Percentiles rank a stretch among this genome's conserved stretches.
These are phyloP conservation scores for Cadophora malorum DNA, from an alignment of 2,329 filamentous ascomycete species.

Conservation along the genomic window DNA sequence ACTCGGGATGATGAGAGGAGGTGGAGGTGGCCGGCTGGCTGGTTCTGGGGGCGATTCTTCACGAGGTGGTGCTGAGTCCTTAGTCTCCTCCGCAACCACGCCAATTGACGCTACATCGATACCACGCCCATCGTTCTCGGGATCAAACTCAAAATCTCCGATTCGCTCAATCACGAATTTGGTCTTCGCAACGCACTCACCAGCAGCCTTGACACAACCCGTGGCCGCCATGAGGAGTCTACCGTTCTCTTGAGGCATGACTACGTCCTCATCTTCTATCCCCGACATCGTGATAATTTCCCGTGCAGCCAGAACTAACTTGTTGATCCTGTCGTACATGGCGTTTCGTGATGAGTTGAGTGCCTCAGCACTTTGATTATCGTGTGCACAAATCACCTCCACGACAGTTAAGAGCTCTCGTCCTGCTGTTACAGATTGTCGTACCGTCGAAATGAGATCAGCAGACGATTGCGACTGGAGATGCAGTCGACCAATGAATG, in stretches of 20 bases:
- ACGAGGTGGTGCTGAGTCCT: constrained; percentile 10
- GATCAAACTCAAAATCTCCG: constrained; percentile 85
- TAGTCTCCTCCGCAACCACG: constrained; percentile 39
- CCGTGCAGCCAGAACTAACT: constrained; percentile 80
- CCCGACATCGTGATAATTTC: constrained; percentile 76
- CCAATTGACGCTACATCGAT: constrained; percentile 55
- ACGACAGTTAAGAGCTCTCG: constrained; percentile 80
- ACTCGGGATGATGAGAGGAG: constrained; percentile 53
- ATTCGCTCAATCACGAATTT: constrained; percentile 86
- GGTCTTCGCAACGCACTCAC: constrained; percentile 88
- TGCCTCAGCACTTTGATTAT: constrained; percentile 68
- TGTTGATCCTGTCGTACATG: constrained; percentile 81
- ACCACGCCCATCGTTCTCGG: constrained; percentile 55
- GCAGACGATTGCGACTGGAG: constrained; percentile 89
- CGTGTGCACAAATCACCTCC: constrained; percentile 81
- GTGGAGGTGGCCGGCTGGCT: constrained; percentile 51
- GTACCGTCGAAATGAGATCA: constrained; percentile 81
- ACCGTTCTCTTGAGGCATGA: constrained; percentile 81
- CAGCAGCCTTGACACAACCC: constrained; percentile 85
- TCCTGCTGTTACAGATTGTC: constrained; percentile 83
- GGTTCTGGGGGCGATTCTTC: constrained; percentile 40
- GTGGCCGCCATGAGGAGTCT: constrained; percentile 80
- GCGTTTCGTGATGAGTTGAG: constrained; percentile 72
- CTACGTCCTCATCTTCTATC: constrained; percentile 73
- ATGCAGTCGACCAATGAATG: constrained; percentile 89